Evolutionary conservation across 768 basidiomycete species (phyloP).

Genomic region (Tulasnella sp.): DNA sequence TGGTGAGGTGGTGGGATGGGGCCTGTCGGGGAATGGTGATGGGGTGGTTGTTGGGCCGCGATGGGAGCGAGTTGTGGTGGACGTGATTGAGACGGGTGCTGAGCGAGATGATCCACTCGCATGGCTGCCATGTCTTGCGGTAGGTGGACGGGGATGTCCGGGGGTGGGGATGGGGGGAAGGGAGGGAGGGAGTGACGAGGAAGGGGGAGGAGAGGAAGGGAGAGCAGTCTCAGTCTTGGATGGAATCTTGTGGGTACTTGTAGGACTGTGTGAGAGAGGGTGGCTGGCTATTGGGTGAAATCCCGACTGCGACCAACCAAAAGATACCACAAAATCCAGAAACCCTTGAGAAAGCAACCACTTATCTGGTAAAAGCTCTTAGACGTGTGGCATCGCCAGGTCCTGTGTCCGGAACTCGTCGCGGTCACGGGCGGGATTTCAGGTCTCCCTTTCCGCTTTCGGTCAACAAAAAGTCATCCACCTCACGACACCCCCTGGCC

Average conservation of each 20-base stretch:
- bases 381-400: too few species aligned
- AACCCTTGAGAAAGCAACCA: neutral
- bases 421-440: neutral
- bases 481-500: neutral
- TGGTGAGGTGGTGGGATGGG: slow-evolving; percentile 6
- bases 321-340: neutral
- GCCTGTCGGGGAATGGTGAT: neutral
- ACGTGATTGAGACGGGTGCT: slow-evolving; percentile 11
- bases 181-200: neutral
- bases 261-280: slow-evolving; percentile 16
- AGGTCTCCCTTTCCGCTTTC: neutral
- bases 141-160: slow-evolving; percentile 2
- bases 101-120: slow-evolving; percentile 6
- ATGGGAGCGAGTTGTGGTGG: slow-evolving; percentile 9
- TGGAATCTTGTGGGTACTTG: slow-evolving; percentile 21
- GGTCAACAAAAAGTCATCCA: neutral
- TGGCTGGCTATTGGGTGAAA: neutral
- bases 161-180: neutral
- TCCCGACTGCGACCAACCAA: neutral
- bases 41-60: slow-evolving; percentile 1
- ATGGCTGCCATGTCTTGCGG: neutral
- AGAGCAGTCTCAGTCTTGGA: slow-evolving; percentile 3
- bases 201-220: neutral
- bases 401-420: neutral
- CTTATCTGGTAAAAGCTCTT: neutral